Base-by-base conservation (phyloP, 2,329 filamentous ascomycete genomes). In the Exophiala aquamarina region DNA sequence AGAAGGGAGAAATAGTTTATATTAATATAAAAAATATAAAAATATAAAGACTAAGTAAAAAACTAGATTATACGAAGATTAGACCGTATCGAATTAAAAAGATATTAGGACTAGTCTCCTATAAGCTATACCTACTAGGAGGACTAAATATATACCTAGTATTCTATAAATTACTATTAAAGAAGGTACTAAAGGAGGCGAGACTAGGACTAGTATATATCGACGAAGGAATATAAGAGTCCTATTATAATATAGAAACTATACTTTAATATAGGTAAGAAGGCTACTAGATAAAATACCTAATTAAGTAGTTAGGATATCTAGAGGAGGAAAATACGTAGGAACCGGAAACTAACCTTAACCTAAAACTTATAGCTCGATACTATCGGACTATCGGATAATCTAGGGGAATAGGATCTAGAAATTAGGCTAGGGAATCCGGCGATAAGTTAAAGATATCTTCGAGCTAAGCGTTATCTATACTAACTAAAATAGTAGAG, bases 31-130 rank as follows among this genome's bases (percentile, higher is more conserved):
- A 34, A 48, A 48, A 48, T 21, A 48, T 48, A 21, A 48, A 43
- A 35, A 48, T 29, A 48, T 34, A 48, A 29, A 19, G 44, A 48
- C 44, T 37, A 34, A 42, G 38, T 18, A 15, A 21, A 6, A 48
- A 48, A 43, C 31, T 48, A 15, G 38, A 48, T 29, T 42, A 41
- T 26, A 48, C 21, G 17, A 48, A 48, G 29, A 28, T 48, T 34
- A 18, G 39, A 48, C 31, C 36, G 32, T 48, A 32, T 34, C 21
- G 33, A 34, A 36, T 48, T 33, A 23, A 35, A 18, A 29, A 37
- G 23, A 48, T 35, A 43, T 4, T 32, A 17, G 20, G 18, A 19
- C 26, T 28, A 43, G 44, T 48, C 3, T 33, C 14, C n/a, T 36
- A 36, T 29, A 31, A 18, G 11, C 20, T 36, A 3, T 3, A 43